Evolutionary conservation across 179 eudicot genomes (phyloP).

Genomic region (Silene noctiflora): DNA sequence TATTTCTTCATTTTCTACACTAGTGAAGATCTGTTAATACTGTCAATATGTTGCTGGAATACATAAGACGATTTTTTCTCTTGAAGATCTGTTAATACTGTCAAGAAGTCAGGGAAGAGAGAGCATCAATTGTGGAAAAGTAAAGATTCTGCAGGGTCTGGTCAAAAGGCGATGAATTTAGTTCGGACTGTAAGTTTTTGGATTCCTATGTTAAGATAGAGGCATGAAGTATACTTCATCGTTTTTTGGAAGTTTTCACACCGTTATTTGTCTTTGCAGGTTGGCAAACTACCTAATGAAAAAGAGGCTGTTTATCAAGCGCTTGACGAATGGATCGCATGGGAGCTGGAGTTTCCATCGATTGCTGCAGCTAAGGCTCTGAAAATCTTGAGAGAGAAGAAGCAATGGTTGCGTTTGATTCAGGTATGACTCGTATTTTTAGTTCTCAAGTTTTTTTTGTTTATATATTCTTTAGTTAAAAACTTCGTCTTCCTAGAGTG

Average conservation of each 20-base stretch:
- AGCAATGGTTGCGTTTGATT: slow-evolving; percentile 67
- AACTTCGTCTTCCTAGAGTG: too few species aligned
- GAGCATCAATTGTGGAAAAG: slow-evolving; percentile 87
- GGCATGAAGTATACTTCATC: background rate
- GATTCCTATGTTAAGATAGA: background rate
- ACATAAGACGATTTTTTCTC: too few species aligned
- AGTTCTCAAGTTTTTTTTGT: too few species aligned
- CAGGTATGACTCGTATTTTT: slow-evolving; percentile 44
- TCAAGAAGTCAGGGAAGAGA: slow-evolving; percentile 54
- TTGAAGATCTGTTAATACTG: slow-evolving; percentile 37
- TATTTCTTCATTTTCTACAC: background rate
- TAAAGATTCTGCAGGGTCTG: slow-evolving; percentile 76
- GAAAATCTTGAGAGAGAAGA: slow-evolving; percentile 55
- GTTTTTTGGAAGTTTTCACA: background rate
- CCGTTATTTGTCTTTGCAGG: slow-evolving; percentile 35
- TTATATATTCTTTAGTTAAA: too few species aligned
- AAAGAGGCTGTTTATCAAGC: slow-evolving; percentile 81
- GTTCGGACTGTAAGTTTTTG: slow-evolving; percentile 62
- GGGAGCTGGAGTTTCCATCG: slow-evolving; percentile 45
- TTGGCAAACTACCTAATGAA: slow-evolving; percentile 75
- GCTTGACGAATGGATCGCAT: slow-evolving; percentile 80
- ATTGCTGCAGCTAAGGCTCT: slow-evolving; percentile 72
- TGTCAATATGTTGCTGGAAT: background rate
- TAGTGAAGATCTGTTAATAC: background rate
- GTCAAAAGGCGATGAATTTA: slow-evolving; percentile 82